Base-by-base conservation (phyloP, 768 basidiomycete species). In the Pleurotus sapidus region DNA sequence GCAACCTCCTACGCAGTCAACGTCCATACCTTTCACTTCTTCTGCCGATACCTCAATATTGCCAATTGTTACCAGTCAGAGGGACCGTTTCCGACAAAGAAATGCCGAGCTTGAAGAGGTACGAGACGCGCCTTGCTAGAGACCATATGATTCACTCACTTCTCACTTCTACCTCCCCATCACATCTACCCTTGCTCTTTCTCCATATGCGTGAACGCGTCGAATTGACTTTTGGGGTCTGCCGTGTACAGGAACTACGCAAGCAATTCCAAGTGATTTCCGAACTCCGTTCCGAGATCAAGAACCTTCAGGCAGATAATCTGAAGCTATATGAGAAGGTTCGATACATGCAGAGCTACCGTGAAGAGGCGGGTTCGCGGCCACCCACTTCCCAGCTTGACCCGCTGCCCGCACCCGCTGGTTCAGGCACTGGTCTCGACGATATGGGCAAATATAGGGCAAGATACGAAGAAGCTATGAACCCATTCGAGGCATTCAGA, bases 291-390 rank as follows among this genome's bases (percentile, higher is more conserved):
- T 74, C 86, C 23, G 97, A 98, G 72, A 87, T 95, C 73, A 94
- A 95, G 70, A 85, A 84, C 55, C 79, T 99, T 39, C 96, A 98
- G 72, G 80, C 87, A 1, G 97, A 98, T 72, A 99, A 98, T 68
- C 83, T 99, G 46, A 98, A 99, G 70, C 76, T 98, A 59, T 98
- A 98, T 72, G 97, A 98, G 73, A 99, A 98, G 76, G 95, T 98
- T 51, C 87, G 95, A 59, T 98, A 98, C 69, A 97, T 98, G 88
- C 95, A 98, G 70, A 93, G 89, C 60, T 99, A 98, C 66, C 83
- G 91, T 15, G 91, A 94, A 66, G 89, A 92, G 24, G 74, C 81
- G 25, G 77, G 75, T 9, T 74, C 74, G 27, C 77, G 84, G 40
- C 79, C 79, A 14, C 79, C 83, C 12, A 75, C 76, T 15, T 83